Evolutionary conservation across 495 filamentous ascomycete genomes (phyloP), one percentile per base, ranked within the genome.

Genomic region (Trichoderma erinaceum): DNA sequence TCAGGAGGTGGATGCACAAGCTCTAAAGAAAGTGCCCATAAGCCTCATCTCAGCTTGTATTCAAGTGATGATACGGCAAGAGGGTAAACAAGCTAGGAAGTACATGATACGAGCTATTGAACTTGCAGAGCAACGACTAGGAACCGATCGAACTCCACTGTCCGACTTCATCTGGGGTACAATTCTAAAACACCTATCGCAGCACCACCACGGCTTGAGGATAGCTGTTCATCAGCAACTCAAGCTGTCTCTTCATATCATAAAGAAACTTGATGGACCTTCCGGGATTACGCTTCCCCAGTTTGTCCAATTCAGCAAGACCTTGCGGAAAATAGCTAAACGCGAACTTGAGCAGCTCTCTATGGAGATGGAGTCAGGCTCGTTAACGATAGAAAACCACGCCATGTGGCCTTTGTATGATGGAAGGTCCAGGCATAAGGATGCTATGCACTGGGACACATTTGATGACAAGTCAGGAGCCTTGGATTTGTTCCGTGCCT

Each of bases 391-490:
- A 21, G 21, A 66, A 29, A 43, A 48, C 43, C 18, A 48, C 41
- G 27, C 65, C 41, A 6, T 66, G 41, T 32, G 65, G 44, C 32
- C 41, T 21, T n/a, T 66, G 7, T 66, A 66, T 41, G 65, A 66
- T 44, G 27, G 1, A 10, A 46, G 29, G 6, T 41, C 41, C 15
- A 41, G 32, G 35, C 35, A 41, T 8, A 65, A 10, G 21, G n/a
- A 66, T 27, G 65, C 44, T 29, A 41, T 23, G 35, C 25, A 61
- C 23, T 61, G 56, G 48, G 48, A 52, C n/a, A 52, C 56, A 3
- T 61, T 32, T 13, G 56, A 18, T 10, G 16, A 15, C 11, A 32
- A 21, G 16, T 25, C 56, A 25, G 41, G 64, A n/a, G n/a, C 29
- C 32, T 11, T 29, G 29, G 35, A 21, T 12, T 7, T 65, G 32